Percentiles rank a stretch among this genome's conserved stretches.
phyloP scores from a whole-genome alignment of 768 basidiomycete genomes.

The Collybia nuda region DNA sequence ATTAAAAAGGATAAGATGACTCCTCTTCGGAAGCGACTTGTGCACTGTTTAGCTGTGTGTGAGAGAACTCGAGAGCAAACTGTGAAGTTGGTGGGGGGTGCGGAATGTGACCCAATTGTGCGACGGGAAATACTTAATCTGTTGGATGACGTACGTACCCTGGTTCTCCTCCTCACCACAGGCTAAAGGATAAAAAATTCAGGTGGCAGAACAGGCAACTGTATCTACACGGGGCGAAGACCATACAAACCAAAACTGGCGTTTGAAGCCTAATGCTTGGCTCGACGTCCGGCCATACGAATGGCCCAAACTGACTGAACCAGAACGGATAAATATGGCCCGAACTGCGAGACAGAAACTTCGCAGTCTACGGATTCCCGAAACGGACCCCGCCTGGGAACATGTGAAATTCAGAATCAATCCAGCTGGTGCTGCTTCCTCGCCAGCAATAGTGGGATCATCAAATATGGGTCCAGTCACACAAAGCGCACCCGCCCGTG shows the following conservation, averaged over 20 bases:
- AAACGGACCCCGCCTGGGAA: conserved; percentile 63
- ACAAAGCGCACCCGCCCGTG: conserved; percentile 15
- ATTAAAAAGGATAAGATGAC: conserved; percentile 15
- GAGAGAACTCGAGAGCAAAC: conserved; percentile 52
- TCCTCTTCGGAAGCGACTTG: conserved; percentile 40
- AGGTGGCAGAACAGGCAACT: conserved; percentile 53
- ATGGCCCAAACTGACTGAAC: conserved; percentile 48
- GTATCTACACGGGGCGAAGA: conserved; percentile 33
- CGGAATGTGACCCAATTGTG: conserved; percentile 27
- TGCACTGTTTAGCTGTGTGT: conserved; percentile 51
- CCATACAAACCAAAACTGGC: conserved; percentile 41
- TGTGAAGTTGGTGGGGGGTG: conserved; percentile 45
- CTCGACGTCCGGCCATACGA: conserved; percentile 69
- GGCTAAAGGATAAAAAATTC: not conserved
- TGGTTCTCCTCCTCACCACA: not conserved
- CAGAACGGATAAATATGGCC: conserved; percentile 48
- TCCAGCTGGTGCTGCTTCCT: conserved; percentile 7
- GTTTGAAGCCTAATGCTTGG: conserved; percentile 60
- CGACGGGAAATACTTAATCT: conserved; percentile 46
- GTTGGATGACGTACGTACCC: conserved; percentile 47
- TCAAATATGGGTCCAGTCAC: conserved; percentile 10
- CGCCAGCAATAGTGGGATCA: conserved; percentile 12
- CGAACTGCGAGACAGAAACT: conserved; percentile 51
- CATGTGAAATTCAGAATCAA: conserved; percentile 37
- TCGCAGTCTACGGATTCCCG: conserved; percentile 50